Percentiles rank a stretch among this genome's conserved stretches.
Evolutionary conservation across 1,284 basidiomycete genomes (phyloP).

Genomic region (Gomphus bonarii): DNA sequence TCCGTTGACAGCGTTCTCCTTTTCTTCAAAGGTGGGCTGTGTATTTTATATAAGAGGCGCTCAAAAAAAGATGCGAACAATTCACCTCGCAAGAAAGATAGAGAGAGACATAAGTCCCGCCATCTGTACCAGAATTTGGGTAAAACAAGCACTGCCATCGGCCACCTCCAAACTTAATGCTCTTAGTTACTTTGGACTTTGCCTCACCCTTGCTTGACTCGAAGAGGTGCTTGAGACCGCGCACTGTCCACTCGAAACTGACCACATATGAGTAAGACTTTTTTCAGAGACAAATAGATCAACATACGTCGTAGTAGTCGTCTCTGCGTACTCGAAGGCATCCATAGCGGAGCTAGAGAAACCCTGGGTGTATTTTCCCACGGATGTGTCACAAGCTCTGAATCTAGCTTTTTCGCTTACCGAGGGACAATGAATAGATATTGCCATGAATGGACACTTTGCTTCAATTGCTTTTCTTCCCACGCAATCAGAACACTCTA

Average conservation of each 20-base stretch:
- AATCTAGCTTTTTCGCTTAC: too few relatives aligned
- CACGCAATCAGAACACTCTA: too few relatives aligned
- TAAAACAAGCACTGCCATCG: constrained; percentile 75
- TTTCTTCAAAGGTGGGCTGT: constrained; percentile 70
- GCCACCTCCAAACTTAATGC: constrained; percentile 54
- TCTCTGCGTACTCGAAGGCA: constrained; percentile 37
- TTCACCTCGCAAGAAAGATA: constrained; percentile 72
- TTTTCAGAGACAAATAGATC: not conserved
- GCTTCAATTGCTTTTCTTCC: too few relatives aligned
- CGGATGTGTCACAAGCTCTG: too few relatives aligned
- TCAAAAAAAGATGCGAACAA: constrained; percentile 1
- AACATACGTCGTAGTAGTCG: constrained; percentile 36
- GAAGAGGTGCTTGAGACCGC: constrained; percentile 57
- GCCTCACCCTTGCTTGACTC: constrained; percentile 60
- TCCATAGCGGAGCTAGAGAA: constrained; percentile 16
- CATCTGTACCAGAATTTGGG: constrained; percentile 59
- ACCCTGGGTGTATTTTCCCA: too few relatives aligned
- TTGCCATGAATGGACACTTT: too few relatives aligned
- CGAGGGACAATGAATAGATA: too few relatives aligned
- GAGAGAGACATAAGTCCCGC: constrained; percentile 52
- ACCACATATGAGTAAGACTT: not conserved
- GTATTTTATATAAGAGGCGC: constrained; percentile 8
- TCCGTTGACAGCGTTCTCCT: constrained; percentile 51
- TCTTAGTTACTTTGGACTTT: constrained; percentile 65
- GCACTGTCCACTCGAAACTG: constrained; percentile 64